Base-by-base conservation (phyloP, 768 basidiomycete genomes). In the Pisolithus tinctorius region DNA sequence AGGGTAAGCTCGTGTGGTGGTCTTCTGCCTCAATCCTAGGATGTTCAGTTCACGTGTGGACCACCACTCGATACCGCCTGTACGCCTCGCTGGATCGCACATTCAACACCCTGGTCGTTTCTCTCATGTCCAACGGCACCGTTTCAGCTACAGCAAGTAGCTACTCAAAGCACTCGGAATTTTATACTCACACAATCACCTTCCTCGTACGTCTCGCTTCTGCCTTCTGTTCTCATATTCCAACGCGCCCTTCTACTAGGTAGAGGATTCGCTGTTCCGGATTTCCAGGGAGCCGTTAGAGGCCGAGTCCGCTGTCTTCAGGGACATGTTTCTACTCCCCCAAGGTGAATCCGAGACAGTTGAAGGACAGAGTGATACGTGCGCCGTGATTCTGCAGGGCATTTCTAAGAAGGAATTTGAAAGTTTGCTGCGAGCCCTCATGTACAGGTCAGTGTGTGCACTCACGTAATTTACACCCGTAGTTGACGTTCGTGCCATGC, bases 391-490 rank as follows among this genome's bases (percentile, higher is more conserved):
- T 4, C 49, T 63, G 14, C 30, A 23, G 7, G 58, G 51, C 13
- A 50, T 63, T 5, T 34, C 52, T n/a, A 54, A 47, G 20, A 47
- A 60, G 17, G 62, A 63, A 2, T 65, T 63, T 2, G 49, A 54
- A n/a, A 46, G 26, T 1, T 39, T 63, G 13, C 13, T 34, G 14
- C 34, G 34, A 4, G 34, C 34, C 34, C 34, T 34, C 34, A 34
- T 34, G 34, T 37, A 57, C 13, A 47, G 45, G 61, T 53, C 10
- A 49, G 60, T 54, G 40, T 17, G n/a, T 7, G 11, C 23, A 3
- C 2, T 37, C 36, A 37, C 16, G 10, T 41, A 17, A 4, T 17
- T 13, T 17, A 10, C 0, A 41, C 6, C 23, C 17, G 23, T 17
- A 41, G 1, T 13, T 17, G 40, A 23, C 40, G 34, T n/a, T 41